Percentiles rank a stretch among this genome's conserved stretches.
These are phyloP conservation scores for Mycena haematopus DNA, from an alignment of 768 basidiomycete species.

Conservation along the genomic window DNA sequence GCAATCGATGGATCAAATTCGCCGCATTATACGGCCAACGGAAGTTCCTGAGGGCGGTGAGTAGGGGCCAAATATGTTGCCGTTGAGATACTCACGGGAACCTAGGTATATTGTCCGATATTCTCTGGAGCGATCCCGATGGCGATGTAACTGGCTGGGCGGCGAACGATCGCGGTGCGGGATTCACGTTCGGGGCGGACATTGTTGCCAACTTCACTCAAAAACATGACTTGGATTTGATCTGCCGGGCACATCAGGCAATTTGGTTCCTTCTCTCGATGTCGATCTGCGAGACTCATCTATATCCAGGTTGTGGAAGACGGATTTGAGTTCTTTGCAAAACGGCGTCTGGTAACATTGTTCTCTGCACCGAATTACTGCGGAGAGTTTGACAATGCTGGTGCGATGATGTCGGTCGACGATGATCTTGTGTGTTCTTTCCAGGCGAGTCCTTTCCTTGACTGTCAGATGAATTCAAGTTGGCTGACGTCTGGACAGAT, in stretches of 20 bases:
- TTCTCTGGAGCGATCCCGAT: constrained; percentile 98
- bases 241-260: constrained; percentile 97
- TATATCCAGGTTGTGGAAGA: constrained; percentile 88
- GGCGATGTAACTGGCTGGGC: constrained; percentile 99
- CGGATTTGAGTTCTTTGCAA: constrained; percentile 54
- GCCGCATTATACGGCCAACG: constrained; percentile 97
- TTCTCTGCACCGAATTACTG: constrained; percentile 98
- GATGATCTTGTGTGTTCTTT: constrained; percentile 97
- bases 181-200: constrained; percentile 97
- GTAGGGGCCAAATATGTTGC: constrained; percentile 30
- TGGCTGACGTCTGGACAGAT: background rate
- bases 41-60: constrained; percentile 97
- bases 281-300: background rate
- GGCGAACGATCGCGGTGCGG: constrained; percentile 98
- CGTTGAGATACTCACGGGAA: background rate
- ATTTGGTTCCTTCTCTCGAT: background rate
- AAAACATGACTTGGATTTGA: constrained; percentile 99
- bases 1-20: constrained; percentile 99
- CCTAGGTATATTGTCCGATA: constrained; percentile 88
- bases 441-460: constrained; percentile 63
- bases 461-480: background rate
- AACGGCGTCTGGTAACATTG: constrained; percentile 97
- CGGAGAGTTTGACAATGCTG: constrained; percentile 98
- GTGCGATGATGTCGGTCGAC: constrained; percentile 99
- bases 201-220: constrained; percentile 96